Base-by-base conservation (phyloP, 371 early-diverging fungal genomes). In the Mortierella sp. region DNA sequence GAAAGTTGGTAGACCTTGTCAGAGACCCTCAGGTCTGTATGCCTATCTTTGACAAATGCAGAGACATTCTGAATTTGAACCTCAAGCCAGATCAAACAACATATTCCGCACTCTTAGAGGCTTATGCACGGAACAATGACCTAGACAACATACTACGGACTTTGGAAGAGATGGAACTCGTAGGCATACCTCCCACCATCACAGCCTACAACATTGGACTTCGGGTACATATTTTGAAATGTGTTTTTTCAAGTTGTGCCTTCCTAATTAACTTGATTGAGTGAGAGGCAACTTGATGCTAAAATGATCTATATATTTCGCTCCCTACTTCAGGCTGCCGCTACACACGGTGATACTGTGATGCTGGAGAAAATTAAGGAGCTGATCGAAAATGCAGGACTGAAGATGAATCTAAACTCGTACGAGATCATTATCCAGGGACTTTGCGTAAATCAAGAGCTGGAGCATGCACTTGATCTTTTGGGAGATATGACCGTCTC, bases 351-450 rank as follows among this genome's bases (percentile, higher is more conserved):
- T 1, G 68, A 84, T 35, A 70, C 81, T 1, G 30, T 64, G 4
- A 57, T 66, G 45, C 75, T 81, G 63, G 58, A 71, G 6, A 45
- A 72, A 45, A 64, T 88, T 12, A 68, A 83, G 57, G 49, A 71
- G 1, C 72, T 77, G 49, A 87, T 89, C 80, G 63, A 84, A 32
- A 64, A 86, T 52, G 75, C 85, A 40, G 78, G 78, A 16, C 65
- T 87, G 0, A 49, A 65, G 3, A 69, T 84, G 58, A 84, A 84
- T 1, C 61, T 78, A 5, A 28, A 65, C 9, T 78, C 88, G 2
- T 91, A 88, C 59, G 73, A 85, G 64, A 78, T 85, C 26, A 68
- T 89, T 16, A 63, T 91, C 20, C 85, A 73, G n/a, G 86, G 87
- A 24, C 67, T 87, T 30, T 86, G 84, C 32, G 73, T 76, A 6